Conservation (phyloP, 768 basidiomycete genomes). For the Suillus decipiens region DNA sequence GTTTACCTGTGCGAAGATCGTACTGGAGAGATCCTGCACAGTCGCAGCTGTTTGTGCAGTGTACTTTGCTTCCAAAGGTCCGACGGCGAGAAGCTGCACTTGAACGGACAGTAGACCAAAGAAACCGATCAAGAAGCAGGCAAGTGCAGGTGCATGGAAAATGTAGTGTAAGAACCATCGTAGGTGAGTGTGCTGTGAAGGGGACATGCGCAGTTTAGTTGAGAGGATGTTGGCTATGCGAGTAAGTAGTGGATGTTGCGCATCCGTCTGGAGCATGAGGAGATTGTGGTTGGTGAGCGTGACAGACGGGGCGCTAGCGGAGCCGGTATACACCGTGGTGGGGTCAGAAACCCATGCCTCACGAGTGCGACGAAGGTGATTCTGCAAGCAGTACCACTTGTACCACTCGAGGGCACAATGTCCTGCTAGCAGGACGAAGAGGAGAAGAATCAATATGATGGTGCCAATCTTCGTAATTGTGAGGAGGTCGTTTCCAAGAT, state of each 20-base stretch:
- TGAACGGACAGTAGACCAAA: conserved; percentile 86
- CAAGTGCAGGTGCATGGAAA: conserved; percentile 87
- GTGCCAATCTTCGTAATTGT: conserved; percentile 79
- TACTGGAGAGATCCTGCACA: conserved; percentile 64
- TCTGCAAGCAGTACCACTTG: conserved; percentile 75
- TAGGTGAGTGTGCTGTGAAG: conserved; percentile 64
- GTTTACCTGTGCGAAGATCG: conserved; percentile 78
- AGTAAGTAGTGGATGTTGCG: conserved; percentile 73
- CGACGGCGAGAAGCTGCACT: conserved; percentile 80
- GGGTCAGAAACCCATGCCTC: conserved; percentile 80
- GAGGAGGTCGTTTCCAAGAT: conserved; percentile 78
- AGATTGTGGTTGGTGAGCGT: conserved; percentile 76
- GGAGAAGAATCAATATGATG: conserved; percentile 68
- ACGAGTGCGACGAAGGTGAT: conserved; percentile 67
- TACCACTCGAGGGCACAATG: conserved; percentile 86
- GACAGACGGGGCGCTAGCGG: conserved; percentile 48
- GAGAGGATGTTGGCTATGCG: conserved; percentile 60
- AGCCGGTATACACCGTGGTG: conserved; percentile 45
- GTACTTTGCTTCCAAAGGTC: conserved; percentile 72
- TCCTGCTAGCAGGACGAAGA: conserved; percentile 71
- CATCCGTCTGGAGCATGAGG: conserved; percentile 68
- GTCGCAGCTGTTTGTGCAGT: conserved; percentile 60
- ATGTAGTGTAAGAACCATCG: conserved; percentile 92
- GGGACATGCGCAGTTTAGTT: conserved; percentile 51
- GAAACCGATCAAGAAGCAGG: conserved; percentile 90